These are phyloP conservation scores for Termitomyces sp. DNA, from an alignment of 768 basidiomycete species.

Conservation along the genomic window DNA sequence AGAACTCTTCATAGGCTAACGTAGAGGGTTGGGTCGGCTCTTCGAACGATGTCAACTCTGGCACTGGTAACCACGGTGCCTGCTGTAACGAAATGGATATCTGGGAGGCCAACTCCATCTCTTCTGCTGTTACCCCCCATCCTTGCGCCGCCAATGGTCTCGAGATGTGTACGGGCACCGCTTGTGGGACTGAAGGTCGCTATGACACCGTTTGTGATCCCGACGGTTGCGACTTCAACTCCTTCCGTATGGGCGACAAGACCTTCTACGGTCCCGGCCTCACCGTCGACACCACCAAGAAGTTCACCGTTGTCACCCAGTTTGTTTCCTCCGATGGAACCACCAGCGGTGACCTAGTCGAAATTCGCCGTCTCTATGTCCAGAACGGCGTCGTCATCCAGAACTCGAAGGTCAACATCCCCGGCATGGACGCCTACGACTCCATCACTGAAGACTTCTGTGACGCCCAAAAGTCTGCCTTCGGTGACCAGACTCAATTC, in stretches of 20 bases:
- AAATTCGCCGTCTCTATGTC: slow-evolving; percentile 28
- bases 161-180: slow-evolving; percentile 34
- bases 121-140: slow-evolving; percentile 51
- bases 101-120: slow-evolving; percentile 51
- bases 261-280: slow-evolving; percentile 6
- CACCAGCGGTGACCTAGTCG: slow-evolving; percentile 39
- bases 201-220: too few species aligned
- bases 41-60: slow-evolving; percentile 37
- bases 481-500: slow-evolving; percentile 42
- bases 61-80: slow-evolving; percentile 37
- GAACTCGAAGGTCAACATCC: slow-evolving; percentile 21
- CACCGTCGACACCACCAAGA: slow-evolving; percentile 44
- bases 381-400: background rate
- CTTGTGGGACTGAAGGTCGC: slow-evolving; percentile 31
- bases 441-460: slow-evolving; percentile 4
- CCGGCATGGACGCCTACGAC: slow-evolving; percentile 33
- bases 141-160: slow-evolving; percentile 35
- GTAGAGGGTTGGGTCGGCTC: slow-evolving; percentile 34
- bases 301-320: slow-evolving; percentile 55
- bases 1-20: slow-evolving; percentile 37
- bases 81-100: slow-evolving; percentile 59
- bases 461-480: slow-evolving; percentile 33
- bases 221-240: too few species aligned
- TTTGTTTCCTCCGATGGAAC: slow-evolving; percentile 46
- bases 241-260: too few species aligned